Base-by-base conservation (phyloP, 306 rosid species). In the Vigna hirtella region DNA sequence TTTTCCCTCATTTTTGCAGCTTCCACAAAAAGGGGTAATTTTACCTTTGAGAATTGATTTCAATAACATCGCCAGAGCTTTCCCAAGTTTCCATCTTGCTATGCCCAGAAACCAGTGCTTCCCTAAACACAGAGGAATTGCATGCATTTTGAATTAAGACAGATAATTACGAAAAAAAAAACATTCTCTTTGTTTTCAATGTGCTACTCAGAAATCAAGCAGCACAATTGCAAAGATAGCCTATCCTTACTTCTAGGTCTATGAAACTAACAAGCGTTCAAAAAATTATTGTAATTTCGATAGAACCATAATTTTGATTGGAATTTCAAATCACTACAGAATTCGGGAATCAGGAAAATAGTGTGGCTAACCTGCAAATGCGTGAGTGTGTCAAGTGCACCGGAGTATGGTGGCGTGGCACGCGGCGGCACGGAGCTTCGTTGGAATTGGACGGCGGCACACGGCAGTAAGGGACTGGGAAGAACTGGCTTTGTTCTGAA, bases 31-130 rank as follows among this genome's bases (percentile, higher is more conserved):
- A 5, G 63, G 45, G 3, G 34, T 48, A 24, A 58, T 67, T 42
- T 36, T 83, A 78, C 88, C 88, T 85, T 14, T 53, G 76, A 55
- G 85, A 55, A 81, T 45, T 47, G 24, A 81, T 12, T n/a, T 81
- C 76, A 11, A 51, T 13, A 80, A 49, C 9, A 47, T 20, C 73
- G 49, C 75, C 72, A 3, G 26, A 43, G 72, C 43, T 52, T 73
- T 63, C 72, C 20, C 43, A 69, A 0, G 62, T 24, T 38, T 52
- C 24, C 88, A 85, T 85, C 63, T 0, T 43, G 64, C 30, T 67
- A 17, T 61, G 28, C 20, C 11, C 22, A 14, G 14, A 76, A 70
- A 50, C 13, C 17, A 16, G 42, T 10, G 1, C 72, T 9, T 7
- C n/a, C 36, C 64, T 24, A 57, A 6, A 11, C 28, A 30, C 12